phyloP scores from a whole-genome alignment of 176 grass and related monocot genomes.

The Avena sativa region DNA sequence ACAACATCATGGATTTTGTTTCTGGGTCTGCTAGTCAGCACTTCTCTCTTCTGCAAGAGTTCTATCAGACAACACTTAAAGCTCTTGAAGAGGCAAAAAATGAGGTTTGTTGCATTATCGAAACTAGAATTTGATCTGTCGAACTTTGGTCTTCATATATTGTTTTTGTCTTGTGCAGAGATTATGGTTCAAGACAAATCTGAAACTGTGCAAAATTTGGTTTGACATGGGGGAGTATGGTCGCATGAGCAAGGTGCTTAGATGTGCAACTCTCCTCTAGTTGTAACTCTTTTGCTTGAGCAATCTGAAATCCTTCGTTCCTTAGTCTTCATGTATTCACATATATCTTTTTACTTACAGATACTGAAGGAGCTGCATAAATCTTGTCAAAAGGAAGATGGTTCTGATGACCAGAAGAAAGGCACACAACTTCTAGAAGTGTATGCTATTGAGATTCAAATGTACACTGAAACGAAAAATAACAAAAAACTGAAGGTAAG shows the following conservation, averaged over 20 bases:
- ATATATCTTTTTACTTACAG: slow-evolving; percentile 39
- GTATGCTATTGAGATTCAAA: slow-evolving; percentile 99
- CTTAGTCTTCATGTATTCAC: not conserved
- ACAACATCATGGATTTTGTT: slow-evolving; percentile 99
- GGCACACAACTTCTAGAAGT: slow-evolving; percentile 99
- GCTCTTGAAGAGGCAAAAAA: slow-evolving; percentile 98
- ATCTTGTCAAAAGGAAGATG: slow-evolving; percentile 98
- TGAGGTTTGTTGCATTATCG: slow-evolving; percentile 55
- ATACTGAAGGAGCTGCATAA: slow-evolving; percentile 90
- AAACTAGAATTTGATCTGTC: not conserved
- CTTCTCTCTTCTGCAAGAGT: slow-evolving; percentile 93
- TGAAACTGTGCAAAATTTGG: slow-evolving; percentile 99
- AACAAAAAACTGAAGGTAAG: slow-evolving; percentile 97
- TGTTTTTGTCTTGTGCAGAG: slow-evolving; percentile 60
- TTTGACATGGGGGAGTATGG: slow-evolving; percentile 98
- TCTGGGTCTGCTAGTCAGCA: slow-evolving; percentile 97
- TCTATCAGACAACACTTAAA: slow-evolving; percentile 95
- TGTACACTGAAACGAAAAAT: slow-evolving; percentile 99
- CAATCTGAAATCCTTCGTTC: slow-evolving; percentile 3
- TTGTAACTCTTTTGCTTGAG: not conserved
- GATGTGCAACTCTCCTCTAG: slow-evolving; percentile 9
- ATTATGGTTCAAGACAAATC: slow-evolving; percentile 99
- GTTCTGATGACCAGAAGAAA: slow-evolving; percentile 99
- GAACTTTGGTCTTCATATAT: slow-evolving; percentile 18
- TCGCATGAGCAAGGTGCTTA: slow-evolving; percentile 92